Evolutionary conservation across 1,284 basidiomycete genomes (phyloP).

Genomic region (Cutaneotrichosporon sp.): DNA sequence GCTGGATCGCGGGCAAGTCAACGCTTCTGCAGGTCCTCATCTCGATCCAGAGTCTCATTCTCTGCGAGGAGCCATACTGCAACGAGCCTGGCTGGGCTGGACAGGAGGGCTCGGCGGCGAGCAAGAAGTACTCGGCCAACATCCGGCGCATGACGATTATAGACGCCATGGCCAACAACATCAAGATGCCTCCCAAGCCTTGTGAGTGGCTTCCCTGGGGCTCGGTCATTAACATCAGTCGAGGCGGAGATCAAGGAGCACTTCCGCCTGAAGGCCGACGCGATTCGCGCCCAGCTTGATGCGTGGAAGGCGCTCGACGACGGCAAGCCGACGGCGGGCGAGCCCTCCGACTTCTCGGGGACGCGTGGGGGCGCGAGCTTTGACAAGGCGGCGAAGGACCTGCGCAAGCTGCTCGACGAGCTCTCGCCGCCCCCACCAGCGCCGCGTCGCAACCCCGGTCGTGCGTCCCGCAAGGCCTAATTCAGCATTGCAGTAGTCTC

Average conservation of each 20-base stretch:
- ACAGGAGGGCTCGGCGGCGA: slow-evolving; percentile 62
- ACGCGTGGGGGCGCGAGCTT: slow-evolving; percentile 14
- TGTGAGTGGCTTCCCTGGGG: slow-evolving; percentile 32
- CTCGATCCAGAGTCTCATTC: slow-evolving; percentile 91
- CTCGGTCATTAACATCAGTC: slow-evolving; percentile 61
- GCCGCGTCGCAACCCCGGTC: neutral
- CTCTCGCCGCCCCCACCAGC: slow-evolving; percentile 14
- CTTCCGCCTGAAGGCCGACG: slow-evolving; percentile 77
- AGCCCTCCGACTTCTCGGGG: neutral
- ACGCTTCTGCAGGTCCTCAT: slow-evolving; percentile 77
- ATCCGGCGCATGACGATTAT: slow-evolving; percentile 82
- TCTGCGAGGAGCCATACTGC: slow-evolving; percentile 82
- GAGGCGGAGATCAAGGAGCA: slow-evolving; percentile 81
- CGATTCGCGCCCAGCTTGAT: slow-evolving; percentile 72
- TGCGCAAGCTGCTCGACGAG: slow-evolving; percentile 31
- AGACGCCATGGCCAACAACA: slow-evolving; percentile 71
- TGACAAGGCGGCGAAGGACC: slow-evolving; percentile 24
- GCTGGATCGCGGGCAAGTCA: slow-evolving; percentile 82
- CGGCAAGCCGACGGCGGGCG: slow-evolving; percentile 17
- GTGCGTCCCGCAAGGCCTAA: slow-evolving; percentile 4
- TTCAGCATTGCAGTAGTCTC: neutral
- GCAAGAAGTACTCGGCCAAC: slow-evolving; percentile 64
- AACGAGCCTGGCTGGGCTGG: slow-evolving; percentile 87
- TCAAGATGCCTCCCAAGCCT: slow-evolving; percentile 67
- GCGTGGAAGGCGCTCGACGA: slow-evolving; percentile 56